A percentile compares a stretch with the other conserved stretches of the same genome.
Evolutionary conservation across 75 land plant species (phyloP).

Genomic region (Azolla pinnata): DNA sequence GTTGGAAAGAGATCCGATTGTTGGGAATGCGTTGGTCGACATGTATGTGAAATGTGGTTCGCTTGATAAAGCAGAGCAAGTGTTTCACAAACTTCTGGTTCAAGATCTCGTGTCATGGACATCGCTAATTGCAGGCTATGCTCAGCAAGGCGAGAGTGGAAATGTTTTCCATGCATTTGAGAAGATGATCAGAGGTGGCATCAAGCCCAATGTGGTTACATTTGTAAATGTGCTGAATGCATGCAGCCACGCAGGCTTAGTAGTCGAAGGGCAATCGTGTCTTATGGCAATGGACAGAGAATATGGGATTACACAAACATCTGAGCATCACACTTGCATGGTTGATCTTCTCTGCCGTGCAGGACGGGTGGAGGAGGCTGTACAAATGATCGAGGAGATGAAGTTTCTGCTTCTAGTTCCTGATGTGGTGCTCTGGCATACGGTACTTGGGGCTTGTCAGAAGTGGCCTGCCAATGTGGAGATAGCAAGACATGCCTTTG

Average conservation of each 20-base stretch:
- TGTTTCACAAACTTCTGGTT: not conserved
- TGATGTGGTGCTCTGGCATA: not conserved
- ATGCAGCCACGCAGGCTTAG: not conserved
- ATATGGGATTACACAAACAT: not conserved
- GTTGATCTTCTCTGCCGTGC: constrained; percentile 5
- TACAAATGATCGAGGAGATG: not conserved
- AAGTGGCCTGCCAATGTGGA: constrained; percentile 4
- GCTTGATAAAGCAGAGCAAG: not conserved
- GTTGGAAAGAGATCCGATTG: not conserved
- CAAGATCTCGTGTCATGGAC: not conserved
- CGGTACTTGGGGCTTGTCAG: constrained; percentile 6
- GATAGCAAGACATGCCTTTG: not conserved
- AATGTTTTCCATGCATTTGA: not conserved
- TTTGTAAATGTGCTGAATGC: not conserved
- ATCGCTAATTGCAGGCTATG: not conserved
- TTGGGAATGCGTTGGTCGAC: not conserved
- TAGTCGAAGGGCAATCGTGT: not conserved
- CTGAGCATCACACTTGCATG: not conserved
- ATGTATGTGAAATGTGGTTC: no score
- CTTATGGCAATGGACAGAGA: not conserved
- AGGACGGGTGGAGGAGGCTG: not conserved
- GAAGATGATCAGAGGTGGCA: not conserved
- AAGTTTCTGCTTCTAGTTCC: no score
- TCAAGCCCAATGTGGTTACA: not conserved
- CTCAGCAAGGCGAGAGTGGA: not conserved